Conservation (phyloP, 768 basidiomycete genomes). For the Epithele typhae region DNA sequence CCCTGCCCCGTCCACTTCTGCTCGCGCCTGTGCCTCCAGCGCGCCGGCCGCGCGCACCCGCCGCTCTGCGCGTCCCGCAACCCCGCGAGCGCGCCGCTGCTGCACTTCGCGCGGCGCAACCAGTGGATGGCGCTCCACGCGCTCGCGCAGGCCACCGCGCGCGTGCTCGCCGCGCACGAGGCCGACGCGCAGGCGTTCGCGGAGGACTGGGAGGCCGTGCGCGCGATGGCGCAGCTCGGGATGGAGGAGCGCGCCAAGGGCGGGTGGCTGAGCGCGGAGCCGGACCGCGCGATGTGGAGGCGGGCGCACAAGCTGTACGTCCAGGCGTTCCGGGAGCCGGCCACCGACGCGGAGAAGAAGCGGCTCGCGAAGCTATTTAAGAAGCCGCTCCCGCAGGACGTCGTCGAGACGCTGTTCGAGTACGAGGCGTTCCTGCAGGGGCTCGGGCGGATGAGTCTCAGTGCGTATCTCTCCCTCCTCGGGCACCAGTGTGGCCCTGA, state of each 20-base stretch:
- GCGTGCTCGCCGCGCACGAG: slow-evolving; percentile 53
- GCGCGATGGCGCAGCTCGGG: slow-evolving; percentile 66
- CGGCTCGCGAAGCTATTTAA: slow-evolving; percentile 54
- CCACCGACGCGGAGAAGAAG: slow-evolving; percentile 45
- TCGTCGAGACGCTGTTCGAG: slow-evolving; percentile 60
- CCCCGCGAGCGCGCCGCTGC: slow-evolving; percentile 56
- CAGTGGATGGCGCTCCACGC: slow-evolving; percentile 79
- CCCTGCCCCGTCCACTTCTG: slow-evolving; percentile 71
- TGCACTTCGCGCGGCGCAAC: slow-evolving; percentile 53
- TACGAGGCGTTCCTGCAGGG: slow-evolving; percentile 74
- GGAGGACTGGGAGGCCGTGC: slow-evolving; percentile 52
- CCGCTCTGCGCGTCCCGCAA: slow-evolving; percentile 75
- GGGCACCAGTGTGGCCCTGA: not conserved
- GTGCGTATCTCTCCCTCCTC: slow-evolving; percentile 37
- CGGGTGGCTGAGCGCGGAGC: slow-evolving; percentile 43
- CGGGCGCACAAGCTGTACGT: slow-evolving; percentile 55
- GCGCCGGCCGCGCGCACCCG: slow-evolving; percentile 61
- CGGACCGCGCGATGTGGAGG: slow-evolving; percentile 65
- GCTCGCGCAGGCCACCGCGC: slow-evolving; percentile 59
- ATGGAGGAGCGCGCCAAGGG: slow-evolving; percentile 62
- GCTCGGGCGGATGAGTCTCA: slow-evolving; percentile 76
- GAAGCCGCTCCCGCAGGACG: slow-evolving; percentile 38
- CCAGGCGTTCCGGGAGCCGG: slow-evolving; percentile 60
- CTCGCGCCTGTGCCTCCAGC: slow-evolving; percentile 68
- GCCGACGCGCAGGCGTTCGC: slow-evolving; percentile 36